A percentile compares a stretch with the other conserved stretches of the same genome.
These are phyloP conservation scores for Euphorbia celastroides DNA, from an alignment of 441 rosid genomes.

Conservation along the genomic window DNA sequence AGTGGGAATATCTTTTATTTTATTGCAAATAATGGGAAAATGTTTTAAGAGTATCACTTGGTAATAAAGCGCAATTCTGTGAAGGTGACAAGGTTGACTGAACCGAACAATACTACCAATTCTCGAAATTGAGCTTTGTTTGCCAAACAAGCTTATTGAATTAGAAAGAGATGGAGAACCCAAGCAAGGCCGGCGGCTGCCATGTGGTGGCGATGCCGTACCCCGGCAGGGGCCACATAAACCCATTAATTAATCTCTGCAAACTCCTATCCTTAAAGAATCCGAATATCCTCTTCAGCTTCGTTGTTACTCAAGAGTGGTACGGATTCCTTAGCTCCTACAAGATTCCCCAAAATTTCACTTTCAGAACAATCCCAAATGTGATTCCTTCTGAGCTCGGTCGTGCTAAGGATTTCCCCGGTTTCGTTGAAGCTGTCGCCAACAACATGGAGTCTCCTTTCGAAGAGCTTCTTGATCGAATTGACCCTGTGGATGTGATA, in stretches of 20 bases:
- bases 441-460: constrained; percentile 49
- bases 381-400: constrained; percentile 56
- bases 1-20: no score
- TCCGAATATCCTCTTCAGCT: constrained; percentile 34
- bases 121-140: no score
- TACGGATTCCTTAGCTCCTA: constrained; percentile 37
- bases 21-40: no score
- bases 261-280: constrained; percentile 30
- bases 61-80: no score
- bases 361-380: constrained; percentile 42
- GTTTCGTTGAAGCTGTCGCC: constrained; percentile 38
- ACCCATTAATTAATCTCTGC: constrained; percentile 69
- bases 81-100: no score
- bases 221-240: constrained; percentile 75
- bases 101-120: no score
- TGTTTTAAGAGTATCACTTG: no score
- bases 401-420: constrained; percentile 34
- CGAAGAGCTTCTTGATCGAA: constrained; percentile 38
- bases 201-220: constrained; percentile 63
- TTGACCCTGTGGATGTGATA: constrained; percentile 25
- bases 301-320: constrained; percentile 79
- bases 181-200: no score
- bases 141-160: no score
- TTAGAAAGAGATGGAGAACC: no score
- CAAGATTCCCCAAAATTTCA: constrained; percentile 27